Conservation (phyloP, 2,329 filamentous ascomycete genomes). For the Aspergillus terreus region DNA sequence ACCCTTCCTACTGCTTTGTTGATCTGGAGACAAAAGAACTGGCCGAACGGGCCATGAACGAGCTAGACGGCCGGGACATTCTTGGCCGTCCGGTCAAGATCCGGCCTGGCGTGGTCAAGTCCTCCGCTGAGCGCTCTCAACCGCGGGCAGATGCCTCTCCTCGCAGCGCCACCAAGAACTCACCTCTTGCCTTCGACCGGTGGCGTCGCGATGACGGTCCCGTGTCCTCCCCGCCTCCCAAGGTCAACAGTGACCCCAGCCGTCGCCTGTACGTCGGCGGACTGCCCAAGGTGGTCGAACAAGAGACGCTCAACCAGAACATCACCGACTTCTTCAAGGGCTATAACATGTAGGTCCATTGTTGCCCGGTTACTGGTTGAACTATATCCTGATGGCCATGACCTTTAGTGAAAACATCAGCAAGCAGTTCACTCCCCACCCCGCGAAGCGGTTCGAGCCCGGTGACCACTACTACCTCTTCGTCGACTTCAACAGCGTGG, state of each 20-base stretch:
- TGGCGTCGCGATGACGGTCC: slow-evolving; percentile 43
- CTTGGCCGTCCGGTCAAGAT: slow-evolving; percentile 60
- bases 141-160: slow-evolving; percentile 19
- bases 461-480: slow-evolving; percentile 63
- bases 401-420: slow-evolving; percentile 42
- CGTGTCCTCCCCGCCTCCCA: slow-evolving; percentile 23
- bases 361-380: neutral
- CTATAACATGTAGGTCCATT: slow-evolving; percentile 37
- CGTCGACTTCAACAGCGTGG: slow-evolving; percentile 56
- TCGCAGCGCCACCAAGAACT: slow-evolving; percentile 14
- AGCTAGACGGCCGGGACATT: slow-evolving; percentile 53
- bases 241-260: slow-evolving; percentile 33
- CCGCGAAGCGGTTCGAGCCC: slow-evolving; percentile 48
- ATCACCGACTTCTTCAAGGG: slow-evolving; percentile 44
- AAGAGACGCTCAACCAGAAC: slow-evolving; percentile 39
- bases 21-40: slow-evolving; percentile 58
- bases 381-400: slow-evolving; percentile 3
- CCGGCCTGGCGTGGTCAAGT: slow-evolving; percentile 61
- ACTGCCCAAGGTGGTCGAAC: slow-evolving; percentile 42
- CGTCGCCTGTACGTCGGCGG: slow-evolving; percentile 48
- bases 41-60: slow-evolving; percentile 56
- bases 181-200: slow-evolving; percentile 35
- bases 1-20: slow-evolving; percentile 72
- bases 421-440: slow-evolving; percentile 57
- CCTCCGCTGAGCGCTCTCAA: slow-evolving; percentile 27